phyloP scores from a whole-genome alignment of 148 eudicot species.

The Diospyros kaki region DNA sequence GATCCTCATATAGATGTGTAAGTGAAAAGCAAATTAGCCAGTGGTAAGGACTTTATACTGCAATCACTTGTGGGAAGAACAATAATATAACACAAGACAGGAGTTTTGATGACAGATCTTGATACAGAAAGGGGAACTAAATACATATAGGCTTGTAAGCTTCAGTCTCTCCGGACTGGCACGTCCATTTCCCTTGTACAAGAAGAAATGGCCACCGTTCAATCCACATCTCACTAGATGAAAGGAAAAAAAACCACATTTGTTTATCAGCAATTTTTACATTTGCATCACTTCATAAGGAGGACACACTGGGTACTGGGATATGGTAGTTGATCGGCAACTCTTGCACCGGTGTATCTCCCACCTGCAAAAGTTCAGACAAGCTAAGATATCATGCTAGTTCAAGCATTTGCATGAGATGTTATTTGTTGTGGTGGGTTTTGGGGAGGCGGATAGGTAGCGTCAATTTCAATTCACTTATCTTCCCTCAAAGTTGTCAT shows the following conservation, averaged over 20 bases:
- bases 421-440: background rate
- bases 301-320: background rate
- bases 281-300: background rate
- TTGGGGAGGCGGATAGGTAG: background rate
- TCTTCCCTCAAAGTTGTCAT: too few relatives aligned
- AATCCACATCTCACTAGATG: background rate
- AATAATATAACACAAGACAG: background rate
- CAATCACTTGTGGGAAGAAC: too few relatives aligned
- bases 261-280: background rate
- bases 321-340: background rate
- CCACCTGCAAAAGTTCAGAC: slow-evolving; percentile 6
- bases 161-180: background rate
- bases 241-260: background rate
- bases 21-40: too few relatives aligned
- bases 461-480: background rate
- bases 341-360: background rate
- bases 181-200: background rate
- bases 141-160: background rate
- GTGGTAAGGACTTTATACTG: too few relatives aligned
- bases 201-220: background rate
- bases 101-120: background rate
- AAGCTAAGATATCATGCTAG: background rate
- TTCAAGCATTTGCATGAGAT: background rate
- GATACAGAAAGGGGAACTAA: background rate
- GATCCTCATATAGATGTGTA: too few relatives aligned